These are phyloP conservation scores for Senna tora DNA, from an alignment of 306 rosid genomes.

Conservation along the genomic window DNA sequence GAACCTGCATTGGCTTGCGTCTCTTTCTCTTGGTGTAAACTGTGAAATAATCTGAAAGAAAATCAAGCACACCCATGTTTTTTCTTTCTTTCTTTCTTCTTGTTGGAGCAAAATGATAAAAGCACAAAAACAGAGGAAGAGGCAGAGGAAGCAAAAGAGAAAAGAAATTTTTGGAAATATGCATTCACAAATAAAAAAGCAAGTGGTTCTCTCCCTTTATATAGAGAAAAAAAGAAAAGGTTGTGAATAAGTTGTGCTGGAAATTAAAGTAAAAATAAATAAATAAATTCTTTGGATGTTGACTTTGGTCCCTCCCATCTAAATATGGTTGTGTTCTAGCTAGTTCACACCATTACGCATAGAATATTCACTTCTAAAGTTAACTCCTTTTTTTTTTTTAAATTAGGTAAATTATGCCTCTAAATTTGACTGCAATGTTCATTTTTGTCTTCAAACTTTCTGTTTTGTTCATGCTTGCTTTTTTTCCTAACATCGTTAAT, in stretches of 20 bases:
- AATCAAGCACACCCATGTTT: constrained; percentile 69
- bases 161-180: not conserved
- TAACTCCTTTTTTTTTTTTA: too few species aligned
- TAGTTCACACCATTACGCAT: too few species aligned
- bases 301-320: not conserved
- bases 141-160: constrained; percentile 4
- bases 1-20: constrained; percentile 84
- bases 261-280: not conserved
- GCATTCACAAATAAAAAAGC: constrained; percentile 9
- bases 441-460: too few species aligned
- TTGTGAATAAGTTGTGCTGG: constrained; percentile 19
- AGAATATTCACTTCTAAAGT: too few species aligned
- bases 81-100: not conserved
- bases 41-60: constrained; percentile 54
- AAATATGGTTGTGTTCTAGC: too few species aligned
- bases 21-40: constrained; percentile 51
- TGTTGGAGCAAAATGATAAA: not conserved
- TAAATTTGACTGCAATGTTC: too few species aligned
- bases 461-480: too few species aligned
- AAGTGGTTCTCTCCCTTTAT: constrained; percentile 28
- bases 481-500: too few species aligned
- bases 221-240: constrained; percentile 26
- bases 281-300: not conserved
- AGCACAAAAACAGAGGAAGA: constrained; percentile 6
- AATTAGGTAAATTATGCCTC: too few species aligned